A percentile compares a stretch with the other conserved stretches of the same genome.
Conservation (phyloP, 176 grass and related monocot species). For the Eleusine coracana region DNA sequence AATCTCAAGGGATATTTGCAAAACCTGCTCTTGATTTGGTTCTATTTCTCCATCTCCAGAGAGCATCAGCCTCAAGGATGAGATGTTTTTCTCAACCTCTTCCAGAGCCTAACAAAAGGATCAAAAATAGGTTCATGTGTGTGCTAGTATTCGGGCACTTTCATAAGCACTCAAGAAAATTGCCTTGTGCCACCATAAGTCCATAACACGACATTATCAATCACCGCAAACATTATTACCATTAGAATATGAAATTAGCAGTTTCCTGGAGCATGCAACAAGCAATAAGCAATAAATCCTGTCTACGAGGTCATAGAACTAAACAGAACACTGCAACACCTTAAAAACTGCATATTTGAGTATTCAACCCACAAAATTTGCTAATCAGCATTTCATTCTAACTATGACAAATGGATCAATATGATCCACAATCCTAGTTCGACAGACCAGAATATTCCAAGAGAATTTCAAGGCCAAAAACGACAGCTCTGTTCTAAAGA, state of each 20-base stretch:
- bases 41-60: conserved; percentile 87
- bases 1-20: conserved; percentile 86
- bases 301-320: background rate
- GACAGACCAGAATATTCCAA: background rate
- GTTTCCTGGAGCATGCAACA: background rate
- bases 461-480: background rate
- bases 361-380: background rate
- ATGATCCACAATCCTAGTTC: background rate
- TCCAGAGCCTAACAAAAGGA: conserved; percentile 72
- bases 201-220: background rate
- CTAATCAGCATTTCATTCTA: conserved; percentile 9
- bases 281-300: background rate
- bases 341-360: background rate
- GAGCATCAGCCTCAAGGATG: conserved; percentile 69
- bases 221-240: background rate
- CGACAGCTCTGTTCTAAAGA: background rate
- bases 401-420: background rate
- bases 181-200: background rate
- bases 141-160: background rate
- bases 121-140: background rate
- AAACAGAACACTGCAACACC: background rate
- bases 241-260: background rate
- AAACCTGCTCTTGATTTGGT: conserved; percentile 85
- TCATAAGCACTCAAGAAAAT: background rate
- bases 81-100: conserved; percentile 90